These are phyloP conservation scores for Basidiobolus meristosporus DNA, from an alignment of 371 early-diverging fungal genomes.

Conservation along the genomic window DNA sequence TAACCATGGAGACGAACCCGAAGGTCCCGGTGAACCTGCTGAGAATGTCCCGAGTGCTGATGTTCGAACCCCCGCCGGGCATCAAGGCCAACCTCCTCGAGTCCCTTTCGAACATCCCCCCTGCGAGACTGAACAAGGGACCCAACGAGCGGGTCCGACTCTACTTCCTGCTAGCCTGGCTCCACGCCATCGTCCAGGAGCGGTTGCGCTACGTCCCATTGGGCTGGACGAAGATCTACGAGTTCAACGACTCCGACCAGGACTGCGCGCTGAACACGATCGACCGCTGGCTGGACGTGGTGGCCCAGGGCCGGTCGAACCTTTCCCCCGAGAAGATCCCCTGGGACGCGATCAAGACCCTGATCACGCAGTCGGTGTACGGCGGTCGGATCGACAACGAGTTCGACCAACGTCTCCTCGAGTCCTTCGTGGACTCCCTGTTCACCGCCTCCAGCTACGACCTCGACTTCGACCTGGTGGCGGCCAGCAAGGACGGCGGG, in stretches of 20 bases:
- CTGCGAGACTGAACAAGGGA: conserved; percentile 31
- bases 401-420: conserved; percentile 71
- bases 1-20: conserved; percentile 94
- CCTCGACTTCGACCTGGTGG: conserved; percentile 60
- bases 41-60: conserved; percentile 73
- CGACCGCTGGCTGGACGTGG: conserved; percentile 76
- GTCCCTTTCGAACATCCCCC: conserved; percentile 50
- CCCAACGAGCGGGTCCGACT: conserved; percentile 79
- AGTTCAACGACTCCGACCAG: conserved; percentile 94
- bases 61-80: conserved; percentile 94
- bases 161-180: conserved; percentile 91
- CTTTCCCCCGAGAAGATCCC: conserved; percentile 89
- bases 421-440: conserved; percentile 70
- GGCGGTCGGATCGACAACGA: conserved; percentile 93
- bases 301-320: conserved; percentile 66
- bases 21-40: conserved; percentile 86
- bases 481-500: conserved; percentile 16
- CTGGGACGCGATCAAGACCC: conserved; percentile 77
- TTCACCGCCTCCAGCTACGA: conserved; percentile 74
- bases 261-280: conserved; percentile 77
- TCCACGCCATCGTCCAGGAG: conserved; percentile 88
- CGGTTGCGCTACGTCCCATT: conserved; percentile 90
- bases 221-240: conserved; percentile 94
- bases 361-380: conserved; percentile 80
- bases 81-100: conserved; percentile 85